Conservation (phyloP, 768 basidiomycete species). For the Lyophyllum decastes region DNA sequence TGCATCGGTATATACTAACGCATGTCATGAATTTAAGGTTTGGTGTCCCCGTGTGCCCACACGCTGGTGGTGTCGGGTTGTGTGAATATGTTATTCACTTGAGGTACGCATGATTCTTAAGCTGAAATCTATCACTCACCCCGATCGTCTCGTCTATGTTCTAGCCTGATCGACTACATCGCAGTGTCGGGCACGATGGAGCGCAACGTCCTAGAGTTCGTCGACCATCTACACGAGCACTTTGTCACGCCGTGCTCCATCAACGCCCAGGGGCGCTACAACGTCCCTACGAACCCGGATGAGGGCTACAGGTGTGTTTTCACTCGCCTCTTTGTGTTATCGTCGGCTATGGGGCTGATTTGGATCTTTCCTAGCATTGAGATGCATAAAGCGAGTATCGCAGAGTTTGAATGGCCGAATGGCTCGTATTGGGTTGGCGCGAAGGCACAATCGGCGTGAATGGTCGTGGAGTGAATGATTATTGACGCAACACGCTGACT, state of each 20-base stretch:
- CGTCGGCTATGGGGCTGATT: not conserved
- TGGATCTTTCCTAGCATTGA: constrained; percentile 62
- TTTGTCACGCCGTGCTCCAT: constrained; percentile 89
- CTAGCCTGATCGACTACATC: constrained; percentile 90
- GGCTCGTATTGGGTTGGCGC: constrained; percentile 75
- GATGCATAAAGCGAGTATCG: constrained; percentile 81
- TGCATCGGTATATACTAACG: not conserved
- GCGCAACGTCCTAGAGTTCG: constrained; percentile 89
- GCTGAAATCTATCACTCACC: not conserved
- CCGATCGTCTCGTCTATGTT: not conserved
- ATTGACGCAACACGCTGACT: too few relatives aligned
- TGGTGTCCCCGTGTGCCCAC: constrained; percentile 86
- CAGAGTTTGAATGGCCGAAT: constrained; percentile 82
- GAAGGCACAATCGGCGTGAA: too few relatives aligned
- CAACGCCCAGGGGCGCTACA: constrained; percentile 83
- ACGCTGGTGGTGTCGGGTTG: constrained; percentile 92
- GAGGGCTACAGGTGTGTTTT: constrained; percentile 75
- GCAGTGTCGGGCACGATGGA: constrained; percentile 90
- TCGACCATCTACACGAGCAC: constrained; percentile 92
- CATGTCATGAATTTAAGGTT: constrained; percentile 44
- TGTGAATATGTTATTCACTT: constrained; percentile 92
- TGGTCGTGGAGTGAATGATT: too few relatives aligned
- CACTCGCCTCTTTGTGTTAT: not conserved
- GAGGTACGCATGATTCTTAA: constrained; percentile 40
- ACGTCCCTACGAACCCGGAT: constrained; percentile 71